These are phyloP conservation scores for Circinella minor DNA, from an alignment of 371 early-diverging fungal genomes.

Conservation along the genomic window DNA sequence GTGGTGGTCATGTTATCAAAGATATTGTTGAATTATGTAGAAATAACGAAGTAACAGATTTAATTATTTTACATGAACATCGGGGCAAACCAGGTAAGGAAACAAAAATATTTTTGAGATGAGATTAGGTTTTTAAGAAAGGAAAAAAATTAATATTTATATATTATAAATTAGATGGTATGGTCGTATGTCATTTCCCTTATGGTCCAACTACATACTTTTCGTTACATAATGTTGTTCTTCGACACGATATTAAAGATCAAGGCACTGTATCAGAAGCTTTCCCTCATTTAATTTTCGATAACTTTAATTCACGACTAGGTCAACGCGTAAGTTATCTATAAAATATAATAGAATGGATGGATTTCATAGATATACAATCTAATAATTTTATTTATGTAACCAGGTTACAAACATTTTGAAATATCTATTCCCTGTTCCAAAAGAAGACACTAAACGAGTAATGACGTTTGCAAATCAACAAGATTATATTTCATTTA, in stretches of 20 bases:
- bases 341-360: not conserved
- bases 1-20: conserved; percentile 96
- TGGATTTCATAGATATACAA: not conserved
- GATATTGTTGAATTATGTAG: conserved; percentile 96
- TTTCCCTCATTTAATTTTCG: conserved; percentile 94
- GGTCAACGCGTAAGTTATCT: conserved; percentile 74
- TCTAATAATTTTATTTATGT: not conserved
- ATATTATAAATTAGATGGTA: conserved; percentile 68
- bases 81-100: conserved; percentile 92
- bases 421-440: conserved; percentile 96
- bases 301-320: conserved; percentile 90
- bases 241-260: conserved; percentile 96
- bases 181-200: conserved; percentile 97
- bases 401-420: conserved; percentile 81
- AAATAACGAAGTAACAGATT: conserved; percentile 94
- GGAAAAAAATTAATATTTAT: not conserved
- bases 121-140: not conserved
- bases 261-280: conserved; percentile 96
- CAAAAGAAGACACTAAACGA: conserved; percentile 94
- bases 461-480: conserved; percentile 97
- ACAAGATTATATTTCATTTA: conserved; percentile 96
- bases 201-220: conserved; percentile 99
- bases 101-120: not conserved
- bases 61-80: conserved; percentile 97
- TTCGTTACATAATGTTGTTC: conserved; percentile 95